A percentile compares a stretch with the other conserved stretches of the same genome.
These are phyloP conservation scores for Tolypocladium paradoxum DNA, from an alignment of 2,329 filamentous ascomycete genomes.

Conservation along the genomic window DNA sequence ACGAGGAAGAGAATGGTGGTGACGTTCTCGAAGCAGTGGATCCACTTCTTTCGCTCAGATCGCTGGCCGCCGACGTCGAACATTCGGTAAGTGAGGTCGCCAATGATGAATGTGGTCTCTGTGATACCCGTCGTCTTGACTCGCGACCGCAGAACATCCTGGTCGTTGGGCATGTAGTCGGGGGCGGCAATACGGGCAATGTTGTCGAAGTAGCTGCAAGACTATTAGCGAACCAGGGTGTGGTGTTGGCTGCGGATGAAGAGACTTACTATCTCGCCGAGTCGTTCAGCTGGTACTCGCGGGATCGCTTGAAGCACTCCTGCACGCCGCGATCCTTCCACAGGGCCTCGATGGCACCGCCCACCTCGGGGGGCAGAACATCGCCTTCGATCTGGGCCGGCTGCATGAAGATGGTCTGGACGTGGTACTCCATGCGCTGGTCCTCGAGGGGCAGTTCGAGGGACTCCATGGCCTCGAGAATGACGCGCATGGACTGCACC, in stretches of 20 bases:
- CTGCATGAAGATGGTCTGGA: constrained; percentile 98
- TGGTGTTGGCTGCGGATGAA: background rate
- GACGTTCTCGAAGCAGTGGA: constrained; percentile 97
- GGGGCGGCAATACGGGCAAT: constrained; percentile 82
- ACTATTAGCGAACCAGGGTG: constrained; percentile 18
- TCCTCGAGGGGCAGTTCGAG: constrained; percentile 76
- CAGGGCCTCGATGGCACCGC: constrained; percentile 80
- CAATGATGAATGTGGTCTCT: constrained; percentile 91
- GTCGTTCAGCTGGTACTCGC: constrained; percentile 94
- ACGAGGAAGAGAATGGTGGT: constrained; percentile 94
- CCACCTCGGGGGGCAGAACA: constrained; percentile 86
- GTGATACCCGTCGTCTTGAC: constrained; percentile 98
- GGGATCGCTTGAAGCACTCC: constrained; percentile 88
- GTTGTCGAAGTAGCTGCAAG: constrained; percentile 83
- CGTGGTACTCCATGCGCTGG: constrained; percentile 89
- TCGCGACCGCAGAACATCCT: constrained; percentile 90
- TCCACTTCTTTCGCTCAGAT: constrained; percentile 98
- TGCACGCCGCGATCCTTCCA: constrained; percentile 92
- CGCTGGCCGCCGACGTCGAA: constrained; percentile 94
- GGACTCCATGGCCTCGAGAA: constrained; percentile 59
- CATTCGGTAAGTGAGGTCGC: constrained; percentile 91
- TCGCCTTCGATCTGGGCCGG: constrained; percentile 94
- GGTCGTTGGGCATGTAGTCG: constrained; percentile 90
- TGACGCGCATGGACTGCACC: constrained; percentile 59
- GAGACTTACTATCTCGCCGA: constrained; percentile 75